Base-by-base conservation (phyloP, 2,329 filamentous ascomycete genomes). In the Aspergillus versicolor region DNA sequence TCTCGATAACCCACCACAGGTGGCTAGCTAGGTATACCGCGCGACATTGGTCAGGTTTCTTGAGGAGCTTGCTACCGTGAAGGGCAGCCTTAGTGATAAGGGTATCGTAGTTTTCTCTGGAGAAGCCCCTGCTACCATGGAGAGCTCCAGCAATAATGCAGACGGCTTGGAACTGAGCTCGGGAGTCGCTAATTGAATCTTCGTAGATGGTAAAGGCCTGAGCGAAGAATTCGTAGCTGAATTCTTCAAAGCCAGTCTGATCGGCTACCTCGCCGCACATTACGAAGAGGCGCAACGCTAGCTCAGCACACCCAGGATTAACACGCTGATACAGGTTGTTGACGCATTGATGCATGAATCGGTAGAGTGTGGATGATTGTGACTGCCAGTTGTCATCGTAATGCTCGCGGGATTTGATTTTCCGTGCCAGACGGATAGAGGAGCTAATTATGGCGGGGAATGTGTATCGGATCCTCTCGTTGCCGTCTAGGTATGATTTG, bases 201-300 rank as follows among this genome's bases (percentile, higher is more conserved):
- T 99, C 94, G 70, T 99, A 99, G 8, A 97, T 91, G 0, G 93
- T 97, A 67, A 99, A 99, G 0, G 94, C 93, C 74, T 99, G 94
- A 0, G 94, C 94, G 67, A 97, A 97, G 79, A 95, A 99, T 71
- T 99, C 94, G 73, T 99, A 99, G 11, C 92, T 90, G 42, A 96
- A 91, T 76, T 99, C 94, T 72, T 99, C 93, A 65, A 96, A 95
- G 2, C 89, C 90, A 11, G 87, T 91, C 74, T 94, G 88, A 67
- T 97, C 92, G 11, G 94, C 92, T 32, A 95, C 89, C 77, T 97
- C 92, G 21, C 94, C 94, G 69, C 92, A 95, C 42, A 90, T 87
- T 65, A 94, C 88, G 72, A 97, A 99, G 15, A 97, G 81, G 2
- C 94, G 89, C 48, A 99, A 82, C 1, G 91, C 88, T 19, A 99